A percentile compares a stretch with the other conserved stretches of the same genome.
These are phyloP conservation scores for Mycena sp. DNA, from an alignment of 1,284 basidiomycete species.

Conservation along the genomic window DNA sequence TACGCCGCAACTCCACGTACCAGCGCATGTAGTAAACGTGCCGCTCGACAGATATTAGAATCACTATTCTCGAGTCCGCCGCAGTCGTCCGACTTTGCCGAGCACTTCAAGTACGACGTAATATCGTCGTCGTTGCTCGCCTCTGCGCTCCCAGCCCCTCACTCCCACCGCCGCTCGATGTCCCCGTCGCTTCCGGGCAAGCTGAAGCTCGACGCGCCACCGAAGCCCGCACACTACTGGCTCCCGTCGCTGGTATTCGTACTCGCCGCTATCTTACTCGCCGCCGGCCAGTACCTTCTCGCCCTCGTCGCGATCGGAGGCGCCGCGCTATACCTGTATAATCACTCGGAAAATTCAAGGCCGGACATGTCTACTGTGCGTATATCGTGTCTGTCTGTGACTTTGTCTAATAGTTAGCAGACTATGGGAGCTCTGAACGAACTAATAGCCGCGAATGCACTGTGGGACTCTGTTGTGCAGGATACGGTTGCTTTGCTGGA, in stretches of 20 bases:
- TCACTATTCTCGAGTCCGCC: conserved; percentile 6
- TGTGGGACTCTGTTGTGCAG: conserved; percentile 77
- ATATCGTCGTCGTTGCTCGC: conserved; percentile 83
- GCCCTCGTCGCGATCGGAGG: conserved; percentile 53
- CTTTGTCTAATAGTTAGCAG: conserved; percentile 44
- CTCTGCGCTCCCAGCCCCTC: conserved; percentile 48
- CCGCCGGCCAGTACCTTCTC: conserved; percentile 58
- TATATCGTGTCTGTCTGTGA: conserved; percentile 24
- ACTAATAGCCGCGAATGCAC: conserved; percentile 68
- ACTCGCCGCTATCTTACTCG: conserved; percentile 54
- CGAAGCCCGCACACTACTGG: conserved; percentile 42
- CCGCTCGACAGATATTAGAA: conserved; percentile 11
- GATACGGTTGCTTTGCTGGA: conserved; percentile 73
- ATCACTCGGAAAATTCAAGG: conserved; percentile 50
- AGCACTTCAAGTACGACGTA: conserved; percentile 87
- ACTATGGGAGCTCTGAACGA: conserved; percentile 70
- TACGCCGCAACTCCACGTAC: conserved; percentile 31
- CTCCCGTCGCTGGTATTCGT: conserved; percentile 50
- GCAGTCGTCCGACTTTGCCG: conserved; percentile 61
- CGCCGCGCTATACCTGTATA: conserved; percentile 50
- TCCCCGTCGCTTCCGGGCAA: conserved; percentile 57
- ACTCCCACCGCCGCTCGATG: conserved; percentile 41
- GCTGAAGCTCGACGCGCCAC: conserved; percentile 54
- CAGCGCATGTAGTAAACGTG: not conserved
- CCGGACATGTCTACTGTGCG: conserved; percentile 65